Evolutionary conservation across 495 filamentous ascomycete species (phyloP), one percentile per base, ranked within the genome.

Genomic region (Penicillium parvum): DNA sequence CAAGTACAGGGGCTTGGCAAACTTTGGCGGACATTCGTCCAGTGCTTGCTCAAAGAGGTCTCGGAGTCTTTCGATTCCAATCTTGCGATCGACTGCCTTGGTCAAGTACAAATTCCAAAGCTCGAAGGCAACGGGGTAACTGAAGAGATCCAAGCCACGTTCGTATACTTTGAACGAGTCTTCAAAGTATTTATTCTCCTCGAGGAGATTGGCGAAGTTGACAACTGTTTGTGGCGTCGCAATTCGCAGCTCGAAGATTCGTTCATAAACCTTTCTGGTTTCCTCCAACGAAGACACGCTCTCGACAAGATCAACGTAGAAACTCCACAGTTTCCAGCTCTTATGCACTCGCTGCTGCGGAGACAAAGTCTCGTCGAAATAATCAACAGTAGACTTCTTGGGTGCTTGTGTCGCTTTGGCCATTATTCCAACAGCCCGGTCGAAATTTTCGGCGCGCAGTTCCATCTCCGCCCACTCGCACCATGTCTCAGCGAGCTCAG

Each of bases 281-380:
- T 97, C 91, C 7, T 96, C 91, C 3, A 97, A 68, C 0, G 86
- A 88, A 44, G 84, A 81, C 12, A 95, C 90, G 66, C 88, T 92
- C 61, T 99, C 92, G 8, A 99, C 91, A 0, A 99, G 78, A 65
- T 99, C 92, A 27, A 99, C 90, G 55, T 99, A 99, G 75, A 97
- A 99, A 72, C 87, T 92, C 92, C 92, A 99, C 10, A 99, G 68
- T 63, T 97, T 99, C 94, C 94, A 99, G 60, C 88, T 94, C 75
- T 97, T 99, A 68, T 99, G 94, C 6, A 99, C 85, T 43, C 94
- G 79, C 64, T 97, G 92, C 61, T 97, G 94, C 7, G 94, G 91
- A 4, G 88, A 87, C 6, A 99, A 72, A 0, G 78, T 87, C 61
- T 99, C 94, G 64, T 99, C 92, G 53, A 96, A 99, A 61, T 96